Percentiles rank a stretch among this genome's conserved stretches.
Conservation (phyloP, 2,329 filamentous ascomycete species). For the Trichoderma brevicompactum region DNA sequence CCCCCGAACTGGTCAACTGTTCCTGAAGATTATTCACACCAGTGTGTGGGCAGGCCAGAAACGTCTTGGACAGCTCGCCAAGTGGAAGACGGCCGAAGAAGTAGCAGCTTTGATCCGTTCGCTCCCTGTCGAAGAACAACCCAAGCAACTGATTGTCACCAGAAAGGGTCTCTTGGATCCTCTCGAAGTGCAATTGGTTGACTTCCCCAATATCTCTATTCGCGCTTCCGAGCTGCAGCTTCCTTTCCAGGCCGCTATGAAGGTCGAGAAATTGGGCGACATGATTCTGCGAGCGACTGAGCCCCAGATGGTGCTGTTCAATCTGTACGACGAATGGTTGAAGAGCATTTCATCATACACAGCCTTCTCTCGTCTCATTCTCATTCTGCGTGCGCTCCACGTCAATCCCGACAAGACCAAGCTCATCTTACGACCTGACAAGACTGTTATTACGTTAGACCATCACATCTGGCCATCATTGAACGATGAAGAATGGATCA, state of each 20-base stretch:
- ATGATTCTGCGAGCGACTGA: slow-evolving; percentile 98
- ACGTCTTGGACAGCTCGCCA: slow-evolving; percentile 95
- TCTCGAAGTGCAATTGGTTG: slow-evolving; percentile 92
- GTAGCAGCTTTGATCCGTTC: slow-evolving; percentile 96
- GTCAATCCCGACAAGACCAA: slow-evolving; percentile 99
- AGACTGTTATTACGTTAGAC: slow-evolving; percentile 96
- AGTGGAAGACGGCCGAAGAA: slow-evolving; percentile 99
- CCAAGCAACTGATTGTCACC: slow-evolving; percentile 97
- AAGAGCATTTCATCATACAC: slow-evolving; percentile 99
- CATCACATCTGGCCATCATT: slow-evolving; percentile 98
- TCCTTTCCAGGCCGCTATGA: slow-evolving; percentile 99
- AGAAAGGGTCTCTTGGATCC: slow-evolving; percentile 96
- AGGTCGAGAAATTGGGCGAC: slow-evolving; percentile 98
- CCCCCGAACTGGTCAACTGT: slow-evolving; percentile 94
- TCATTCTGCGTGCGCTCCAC: slow-evolving; percentile 92
- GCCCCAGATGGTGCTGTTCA: slow-evolving; percentile 99
- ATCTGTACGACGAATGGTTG: slow-evolving; percentile 97
- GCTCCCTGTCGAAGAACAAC: slow-evolving; percentile 94
- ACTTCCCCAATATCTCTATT: slow-evolving; percentile 99
- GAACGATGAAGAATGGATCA: slow-evolving; percentile 97
- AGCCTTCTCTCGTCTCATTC: slow-evolving; percentile 90
- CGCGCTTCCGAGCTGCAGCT: slow-evolving; percentile 95
- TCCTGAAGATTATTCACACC: slow-evolving; percentile 99
- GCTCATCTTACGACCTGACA: slow-evolving; percentile 90
- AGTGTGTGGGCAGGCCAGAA: slow-evolving; percentile 99